A percentile compares a stretch with the other conserved stretches of the same genome.
Conservation (phyloP, 1,284 basidiomycete species). For the Cryptococcus hybrid region DNA sequence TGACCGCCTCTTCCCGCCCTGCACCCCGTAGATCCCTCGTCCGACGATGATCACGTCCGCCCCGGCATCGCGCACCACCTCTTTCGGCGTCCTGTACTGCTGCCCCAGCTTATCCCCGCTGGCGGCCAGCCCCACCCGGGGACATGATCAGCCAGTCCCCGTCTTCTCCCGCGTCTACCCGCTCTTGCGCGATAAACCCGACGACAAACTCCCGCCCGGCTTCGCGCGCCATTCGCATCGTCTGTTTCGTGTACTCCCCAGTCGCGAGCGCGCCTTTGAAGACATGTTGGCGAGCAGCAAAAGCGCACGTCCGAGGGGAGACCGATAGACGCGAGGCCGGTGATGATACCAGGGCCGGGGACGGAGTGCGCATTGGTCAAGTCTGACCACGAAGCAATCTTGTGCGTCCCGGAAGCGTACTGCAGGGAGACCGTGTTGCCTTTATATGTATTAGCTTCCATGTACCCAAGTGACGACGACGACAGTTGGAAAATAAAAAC, state of each 20-base stretch:
- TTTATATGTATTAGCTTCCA: slow-evolving; percentile 38
- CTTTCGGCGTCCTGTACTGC: slow-evolving; percentile 88
- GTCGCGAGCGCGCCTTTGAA: slow-evolving; percentile 78
- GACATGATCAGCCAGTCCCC: slow-evolving; percentile 90
- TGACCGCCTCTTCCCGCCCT: slow-evolving; percentile 62
- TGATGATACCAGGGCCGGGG: slow-evolving; percentile 89
- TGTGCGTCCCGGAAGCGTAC: slow-evolving; percentile 90
- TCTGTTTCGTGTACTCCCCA: slow-evolving; percentile 78
- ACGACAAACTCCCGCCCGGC: slow-evolving; percentile 80
- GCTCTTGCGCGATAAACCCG: slow-evolving; percentile 88
- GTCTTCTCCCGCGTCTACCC: slow-evolving; percentile 75
- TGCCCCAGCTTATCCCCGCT: slow-evolving; percentile 91
- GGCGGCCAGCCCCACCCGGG: slow-evolving; percentile 83
- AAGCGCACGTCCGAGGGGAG: slow-evolving; percentile 76
- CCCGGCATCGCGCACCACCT: slow-evolving; percentile 81
- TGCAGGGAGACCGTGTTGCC: slow-evolving; percentile 96
- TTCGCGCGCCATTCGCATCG: slow-evolving; percentile 78
- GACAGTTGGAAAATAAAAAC: not conserved
- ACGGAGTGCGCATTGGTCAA: slow-evolving; percentile 96
- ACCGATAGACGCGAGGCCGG: slow-evolving; percentile 83
- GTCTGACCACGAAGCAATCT: slow-evolving; percentile 94
- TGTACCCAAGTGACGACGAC: not conserved
- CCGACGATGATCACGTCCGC: slow-evolving; percentile 99
- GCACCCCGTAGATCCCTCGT: slow-evolving; percentile 80
- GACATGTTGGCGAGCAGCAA: slow-evolving; percentile 97